Percentiles rank a stretch among this genome's conserved stretches.
These are phyloP conservation scores for Nicotiana benthamiana DNA, from an alignment of 257 asterid species.

Conservation along the genomic window DNA sequence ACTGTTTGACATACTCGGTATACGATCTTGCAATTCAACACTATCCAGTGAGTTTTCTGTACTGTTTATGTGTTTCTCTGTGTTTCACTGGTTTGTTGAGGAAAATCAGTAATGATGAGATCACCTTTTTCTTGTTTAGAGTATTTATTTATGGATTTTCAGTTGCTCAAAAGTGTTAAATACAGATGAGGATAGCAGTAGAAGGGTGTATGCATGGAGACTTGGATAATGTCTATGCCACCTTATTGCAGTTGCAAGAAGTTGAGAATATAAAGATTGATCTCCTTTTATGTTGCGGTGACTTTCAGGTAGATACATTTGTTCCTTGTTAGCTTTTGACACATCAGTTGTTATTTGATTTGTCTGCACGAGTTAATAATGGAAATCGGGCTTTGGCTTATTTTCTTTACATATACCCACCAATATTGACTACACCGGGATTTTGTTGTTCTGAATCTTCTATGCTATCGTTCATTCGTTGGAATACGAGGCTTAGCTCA, in stretches of 20 bases:
- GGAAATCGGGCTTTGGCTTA: background rate
- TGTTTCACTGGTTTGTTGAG: background rate
- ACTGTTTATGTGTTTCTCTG: no score
- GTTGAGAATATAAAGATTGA: slow-evolving; percentile 66
- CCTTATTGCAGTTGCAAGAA: slow-evolving; percentile 68
- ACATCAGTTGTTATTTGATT: background rate
- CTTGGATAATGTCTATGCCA: slow-evolving; percentile 74
- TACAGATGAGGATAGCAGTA: slow-evolving; percentile 84
- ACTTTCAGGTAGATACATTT: slow-evolving; percentile 67
- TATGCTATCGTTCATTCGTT: background rate
- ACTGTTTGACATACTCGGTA: no score
- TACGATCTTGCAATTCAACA: no score
- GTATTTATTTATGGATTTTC: background rate
- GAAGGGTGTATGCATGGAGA: slow-evolving; percentile 99
- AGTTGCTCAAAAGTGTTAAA: background rate
- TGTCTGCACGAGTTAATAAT: background rate
- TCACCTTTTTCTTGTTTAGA: background rate
- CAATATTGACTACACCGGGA: background rate
- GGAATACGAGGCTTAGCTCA: background rate
- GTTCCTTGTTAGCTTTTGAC: background rate
- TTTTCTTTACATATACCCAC: background rate
- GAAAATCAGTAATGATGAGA: background rate
- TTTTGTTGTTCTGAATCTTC: background rate
- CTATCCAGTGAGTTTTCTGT: no score
- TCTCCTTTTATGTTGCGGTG: slow-evolving; percentile 94